Conservation (phyloP, 371 early-diverging fungal species). For the Fennellomyces sp. region DNA sequence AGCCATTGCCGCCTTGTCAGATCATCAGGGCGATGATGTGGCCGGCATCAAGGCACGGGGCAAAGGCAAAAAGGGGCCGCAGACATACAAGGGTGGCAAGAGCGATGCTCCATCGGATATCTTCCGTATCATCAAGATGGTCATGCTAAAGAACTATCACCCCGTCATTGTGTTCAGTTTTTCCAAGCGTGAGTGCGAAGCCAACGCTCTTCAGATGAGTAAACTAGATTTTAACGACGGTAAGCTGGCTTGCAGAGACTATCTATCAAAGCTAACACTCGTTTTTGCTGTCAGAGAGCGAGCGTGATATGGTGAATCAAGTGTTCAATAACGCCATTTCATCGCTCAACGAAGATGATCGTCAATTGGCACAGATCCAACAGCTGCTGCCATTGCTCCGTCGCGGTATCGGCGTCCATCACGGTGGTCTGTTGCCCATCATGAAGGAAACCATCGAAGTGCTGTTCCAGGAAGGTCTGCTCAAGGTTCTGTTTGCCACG, state of each 20-base stretch:
- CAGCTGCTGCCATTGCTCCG: slow-evolving; percentile 93
- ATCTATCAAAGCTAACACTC: background rate
- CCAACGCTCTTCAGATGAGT: slow-evolving; percentile 88
- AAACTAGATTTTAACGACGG: slow-evolving; percentile 94
- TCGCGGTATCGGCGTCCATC: slow-evolving; percentile 99
- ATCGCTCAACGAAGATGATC: slow-evolving; percentile 93
- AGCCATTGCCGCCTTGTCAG: slow-evolving; percentile 77
- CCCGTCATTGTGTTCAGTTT: slow-evolving; percentile 99
- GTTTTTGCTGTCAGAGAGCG: slow-evolving; percentile 53
- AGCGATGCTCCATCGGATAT: slow-evolving; percentile 80
- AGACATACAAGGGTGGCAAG: slow-evolving; percentile 57
- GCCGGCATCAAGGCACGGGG: slow-evolving; percentile 45
- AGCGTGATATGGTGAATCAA: slow-evolving; percentile 86
- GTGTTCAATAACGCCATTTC: slow-evolving; percentile 96
- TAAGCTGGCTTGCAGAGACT: slow-evolving; percentile 15
- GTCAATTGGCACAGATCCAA: slow-evolving; percentile 93
- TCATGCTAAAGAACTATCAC: slow-evolving; percentile 91
- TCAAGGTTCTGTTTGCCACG: slow-evolving; percentile 99
- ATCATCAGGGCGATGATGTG: slow-evolving; percentile 60
- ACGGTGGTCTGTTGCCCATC: slow-evolving; percentile 99
- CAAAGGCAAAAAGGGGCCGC: slow-evolving; percentile 37
- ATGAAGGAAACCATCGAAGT: slow-evolving; percentile 99
- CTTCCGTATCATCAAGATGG: slow-evolving; percentile 94
- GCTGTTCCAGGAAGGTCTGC: slow-evolving; percentile 97
- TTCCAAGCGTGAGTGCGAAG: slow-evolving; percentile 96